Conservation (phyloP, 371 early-diverging fungal species). For the Mortierella sp. region DNA sequence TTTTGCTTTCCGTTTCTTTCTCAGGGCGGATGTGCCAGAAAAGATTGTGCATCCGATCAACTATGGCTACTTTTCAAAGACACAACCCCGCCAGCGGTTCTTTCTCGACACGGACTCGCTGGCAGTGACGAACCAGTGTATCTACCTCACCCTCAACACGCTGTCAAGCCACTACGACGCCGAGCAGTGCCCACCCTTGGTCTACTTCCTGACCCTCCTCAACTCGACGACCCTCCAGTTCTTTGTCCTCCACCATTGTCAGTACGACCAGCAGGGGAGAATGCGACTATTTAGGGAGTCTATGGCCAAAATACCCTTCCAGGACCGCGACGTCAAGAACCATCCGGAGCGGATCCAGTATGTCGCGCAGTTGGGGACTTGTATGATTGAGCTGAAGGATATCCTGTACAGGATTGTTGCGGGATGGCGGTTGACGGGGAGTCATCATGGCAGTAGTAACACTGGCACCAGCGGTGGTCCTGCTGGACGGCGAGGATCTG, state of each 20-base stretch:
- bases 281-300: slow-evolving; percentile 73
- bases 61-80: slow-evolving; percentile 73
- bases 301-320: slow-evolving; percentile 75
- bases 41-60: slow-evolving; percentile 78
- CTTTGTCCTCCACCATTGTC: slow-evolving; percentile 66
- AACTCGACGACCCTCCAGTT: slow-evolving; percentile 71
- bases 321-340: slow-evolving; percentile 57
- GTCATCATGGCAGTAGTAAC: not conserved
- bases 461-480: not conserved
- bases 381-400: slow-evolving; percentile 45
- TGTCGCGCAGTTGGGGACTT: slow-evolving; percentile 35
- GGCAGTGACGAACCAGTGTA: slow-evolving; percentile 71
- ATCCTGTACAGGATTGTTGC: slow-evolving; percentile 32
- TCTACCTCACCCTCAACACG: slow-evolving; percentile 66
- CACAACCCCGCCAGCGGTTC: slow-evolving; percentile 72
- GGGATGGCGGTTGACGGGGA: slow-evolving; percentile 38
- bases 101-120: slow-evolving; percentile 61
- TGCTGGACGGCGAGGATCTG: not conserved
- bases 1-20: not conserved
- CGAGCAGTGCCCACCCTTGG: slow-evolving; percentile 30
- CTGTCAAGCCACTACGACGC: slow-evolving; percentile 21
- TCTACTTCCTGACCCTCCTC: slow-evolving; percentile 67
- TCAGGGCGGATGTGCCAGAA: slow-evolving; percentile 60
- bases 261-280: slow-evolving; percentile 74
- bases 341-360: slow-evolving; percentile 28